These are phyloP conservation scores for Komagataella pseudopastoris DNA, from an alignment of 805 yeast genomes.

Conservation along the genomic window DNA sequence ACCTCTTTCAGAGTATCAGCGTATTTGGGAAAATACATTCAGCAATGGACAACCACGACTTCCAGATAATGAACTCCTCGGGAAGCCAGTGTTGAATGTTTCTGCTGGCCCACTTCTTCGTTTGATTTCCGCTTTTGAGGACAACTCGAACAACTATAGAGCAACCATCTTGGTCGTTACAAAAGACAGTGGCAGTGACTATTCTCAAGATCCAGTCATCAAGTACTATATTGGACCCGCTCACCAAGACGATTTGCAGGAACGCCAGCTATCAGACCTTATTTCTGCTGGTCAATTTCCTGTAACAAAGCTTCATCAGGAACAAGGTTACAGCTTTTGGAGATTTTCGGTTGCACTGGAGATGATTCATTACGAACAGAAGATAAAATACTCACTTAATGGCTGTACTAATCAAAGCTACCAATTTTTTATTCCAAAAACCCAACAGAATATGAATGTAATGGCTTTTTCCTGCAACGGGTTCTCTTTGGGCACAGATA, in stretches of 20 bases:
- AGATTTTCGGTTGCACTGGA: constrained; percentile 45
- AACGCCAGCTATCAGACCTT: constrained; percentile 2
- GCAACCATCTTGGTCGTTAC: constrained; percentile 60
- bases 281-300: constrained; percentile 29
- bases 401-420: constrained; percentile 23
- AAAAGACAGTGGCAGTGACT: constrained; percentile 20
- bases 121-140: constrained; percentile 48
- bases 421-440: constrained; percentile 59
- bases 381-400: constrained; percentile 49
- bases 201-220: constrained; percentile 14
- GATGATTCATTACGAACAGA: constrained; percentile 39
- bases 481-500: constrained; percentile 62
- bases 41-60: background rate
- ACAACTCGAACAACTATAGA: constrained; percentile 35
- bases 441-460: constrained; percentile 58
- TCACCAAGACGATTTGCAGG: constrained; percentile 6
- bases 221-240: constrained; percentile 23
- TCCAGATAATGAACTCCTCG: constrained; percentile 5
- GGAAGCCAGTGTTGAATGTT: constrained; percentile 23
- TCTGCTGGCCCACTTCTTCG: constrained; percentile 73
- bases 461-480: constrained; percentile 87
- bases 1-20: constrained; percentile 12
- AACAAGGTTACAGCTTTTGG: constrained; percentile 42
- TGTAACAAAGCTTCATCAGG: constrained; percentile 27
- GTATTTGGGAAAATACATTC: background rate